phyloP scores from a whole-genome alignment of 1,284 basidiomycete species.

The Apiotrichum veenhuisii region DNA sequence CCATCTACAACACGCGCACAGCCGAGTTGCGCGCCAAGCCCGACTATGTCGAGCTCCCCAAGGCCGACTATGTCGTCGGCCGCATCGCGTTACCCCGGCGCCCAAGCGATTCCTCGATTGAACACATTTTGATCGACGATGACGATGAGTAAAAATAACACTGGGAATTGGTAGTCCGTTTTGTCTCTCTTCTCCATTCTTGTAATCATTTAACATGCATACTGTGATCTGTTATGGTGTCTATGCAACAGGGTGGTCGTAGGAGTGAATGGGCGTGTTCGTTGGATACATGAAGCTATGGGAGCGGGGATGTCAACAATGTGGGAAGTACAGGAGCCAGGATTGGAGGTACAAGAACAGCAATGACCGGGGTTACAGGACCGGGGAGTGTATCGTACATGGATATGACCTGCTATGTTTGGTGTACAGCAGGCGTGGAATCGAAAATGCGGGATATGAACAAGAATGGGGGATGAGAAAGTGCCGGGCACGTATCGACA shows the following conservation, averaged over 20 bases:
- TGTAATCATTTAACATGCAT: not conserved
- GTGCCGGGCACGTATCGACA: too few species aligned
- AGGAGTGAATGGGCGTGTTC: too few species aligned
- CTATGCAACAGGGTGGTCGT: too few species aligned
- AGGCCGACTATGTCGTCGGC: conserved; percentile 21
- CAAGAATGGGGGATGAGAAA: too few species aligned
- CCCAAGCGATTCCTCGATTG: not conserved
- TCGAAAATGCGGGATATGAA: not conserved
- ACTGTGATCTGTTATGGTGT: not conserved
- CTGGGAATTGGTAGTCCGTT: not conserved
- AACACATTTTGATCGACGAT: not conserved
- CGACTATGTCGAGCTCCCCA: conserved; percentile 34
- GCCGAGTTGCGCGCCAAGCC: conserved; percentile 31
- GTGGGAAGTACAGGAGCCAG: too few species aligned
- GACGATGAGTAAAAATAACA: not conserved
- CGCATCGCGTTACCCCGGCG: not conserved
- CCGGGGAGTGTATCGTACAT: too few species aligned
- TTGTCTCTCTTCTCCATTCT: not conserved
- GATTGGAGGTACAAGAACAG: too few species aligned
- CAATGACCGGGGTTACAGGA: too few species aligned
- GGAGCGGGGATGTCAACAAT: too few species aligned
- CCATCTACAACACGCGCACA: conserved; percentile 54
- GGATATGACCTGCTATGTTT: too few species aligned
- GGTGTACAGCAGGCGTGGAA: not conserved
- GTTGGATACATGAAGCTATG: too few species aligned